Evolutionary conservation across 129 eudicot genomes (phyloP), one percentile per base, ranked within the genome.

Genomic region (Helichrysum umbraculigerum): DNA sequence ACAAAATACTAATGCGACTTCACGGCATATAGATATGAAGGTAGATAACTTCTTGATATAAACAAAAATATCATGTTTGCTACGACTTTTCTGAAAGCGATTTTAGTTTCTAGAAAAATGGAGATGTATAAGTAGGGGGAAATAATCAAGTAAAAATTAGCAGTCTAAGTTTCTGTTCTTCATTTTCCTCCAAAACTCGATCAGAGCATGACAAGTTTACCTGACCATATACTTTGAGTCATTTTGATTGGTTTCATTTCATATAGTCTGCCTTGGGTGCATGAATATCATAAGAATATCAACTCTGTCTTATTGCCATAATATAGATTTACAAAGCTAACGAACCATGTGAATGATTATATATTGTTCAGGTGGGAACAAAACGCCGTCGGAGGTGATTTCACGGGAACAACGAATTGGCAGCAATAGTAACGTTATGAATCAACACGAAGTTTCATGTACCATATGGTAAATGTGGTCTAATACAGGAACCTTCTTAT

Each of bases 21-120:
- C 96, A 20, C 84, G 86, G 81, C 91, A 81, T 58, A 65, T 90
- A 28, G 91, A 88, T 83, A 68, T 41, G 19, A 93, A 93, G 97
- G 98, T 93, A 82, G 69, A 39, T 34, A 33, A n/a, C n/a, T n/a
- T n/a, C n/a, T n/a, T 58, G 41, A 39, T 7, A 56, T 56, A 20
- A 7, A 17, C 11, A 56, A n/a, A 56, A 17, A n/a, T n/a, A n/a
- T n/a, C 5, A 8, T 56, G 25, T 20, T 20, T 54, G 60, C n/a
- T n/a, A n/a, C n/a, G n/a, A n/a, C n/a, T n/a, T n/a, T n/a, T n/a
- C n/a, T n/a, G n/a, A n/a, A n/a, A n/a, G n/a, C n/a, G n/a, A n/a
- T n/a, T n/a, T n/a, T n/a, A n/a, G n/a, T n/a, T n/a, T n/a, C n/a
- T n/a, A n/a, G n/a, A n/a, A n/a, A n/a, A n/a, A n/a, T n/a, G 16